A percentile compares a stretch with the other conserved stretches of the same genome.
Evolutionary conservation across 768 basidiomycete species (phyloP).

Genomic region (Neoboletus brunneissimus): DNA sequence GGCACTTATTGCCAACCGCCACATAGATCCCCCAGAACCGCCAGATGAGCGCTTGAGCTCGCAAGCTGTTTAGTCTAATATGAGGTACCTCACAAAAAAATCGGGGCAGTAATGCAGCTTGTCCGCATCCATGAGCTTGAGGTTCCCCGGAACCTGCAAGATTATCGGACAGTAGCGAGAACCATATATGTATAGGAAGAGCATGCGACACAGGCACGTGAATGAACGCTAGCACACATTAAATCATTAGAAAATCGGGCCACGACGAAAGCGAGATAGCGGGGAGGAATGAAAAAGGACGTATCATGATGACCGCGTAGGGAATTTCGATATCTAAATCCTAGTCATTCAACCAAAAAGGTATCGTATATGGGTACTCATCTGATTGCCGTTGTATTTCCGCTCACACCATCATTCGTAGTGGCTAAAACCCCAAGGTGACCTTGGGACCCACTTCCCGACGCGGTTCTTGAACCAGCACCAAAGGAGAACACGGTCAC

Average conservation of each 20-base stretch:
- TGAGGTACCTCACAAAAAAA: conserved; percentile 74
- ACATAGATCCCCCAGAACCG: conserved; percentile 72
- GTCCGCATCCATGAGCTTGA: not conserved
- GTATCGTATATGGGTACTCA: too few species aligned
- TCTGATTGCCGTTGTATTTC: too few species aligned
- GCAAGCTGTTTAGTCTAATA: too few species aligned
- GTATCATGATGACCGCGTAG: not conserved
- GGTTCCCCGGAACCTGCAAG: conserved; percentile 65
- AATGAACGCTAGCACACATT: not conserved
- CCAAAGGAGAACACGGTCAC: conserved; percentile 9
- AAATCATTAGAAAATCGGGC: conserved; percentile 9
- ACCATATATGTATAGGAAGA: not conserved
- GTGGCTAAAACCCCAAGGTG: too few species aligned
- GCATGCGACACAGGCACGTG: too few species aligned
- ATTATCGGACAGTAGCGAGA: conserved; percentile 1
- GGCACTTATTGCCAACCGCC: conserved; percentile 67
- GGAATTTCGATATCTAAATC: conserved; percentile 4
- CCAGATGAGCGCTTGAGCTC: not conserved
- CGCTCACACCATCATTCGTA: too few species aligned
- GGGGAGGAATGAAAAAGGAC: not conserved
- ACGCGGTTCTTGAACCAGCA: conserved; percentile 10
- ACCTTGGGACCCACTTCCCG: conserved; percentile 16
- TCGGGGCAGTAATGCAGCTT: conserved; percentile 32
- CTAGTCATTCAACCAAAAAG: too few species aligned
- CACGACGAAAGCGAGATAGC: conserved; percentile 12